Percentiles rank a stretch among this genome's conserved stretches.
Evolutionary conservation across 805 yeast genomes (phyloP).

Genomic region (Yarrowia divulgata): DNA sequence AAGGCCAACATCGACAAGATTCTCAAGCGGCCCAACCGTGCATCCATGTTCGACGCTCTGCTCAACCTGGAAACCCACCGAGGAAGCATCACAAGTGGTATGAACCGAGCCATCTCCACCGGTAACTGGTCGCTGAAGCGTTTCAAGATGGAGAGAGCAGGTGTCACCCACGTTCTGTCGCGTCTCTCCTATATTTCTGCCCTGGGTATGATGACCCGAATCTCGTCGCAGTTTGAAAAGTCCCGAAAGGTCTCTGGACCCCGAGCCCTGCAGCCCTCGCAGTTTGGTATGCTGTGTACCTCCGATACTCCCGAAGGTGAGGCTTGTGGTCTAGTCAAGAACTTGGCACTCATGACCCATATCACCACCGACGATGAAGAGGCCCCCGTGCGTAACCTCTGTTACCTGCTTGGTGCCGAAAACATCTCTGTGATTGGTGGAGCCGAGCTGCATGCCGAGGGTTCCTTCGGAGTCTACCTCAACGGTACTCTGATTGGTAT

Average conservation of each 20-base stretch:
- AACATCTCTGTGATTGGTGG: slow-evolving; percentile 82
- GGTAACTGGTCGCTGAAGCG: slow-evolving; percentile 99
- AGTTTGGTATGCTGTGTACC: slow-evolving; percentile 98
- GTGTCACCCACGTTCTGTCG: slow-evolving; percentile 95
- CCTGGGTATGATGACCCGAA: slow-evolving; percentile 99
- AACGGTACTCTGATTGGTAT: slow-evolving; percentile 96
- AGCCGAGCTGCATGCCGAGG: slow-evolving; percentile 74
- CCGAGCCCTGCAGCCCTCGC: slow-evolving; percentile 98
- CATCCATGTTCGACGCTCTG: slow-evolving; percentile 93
- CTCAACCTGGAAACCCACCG: slow-evolving; percentile 89
- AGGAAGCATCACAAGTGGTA: slow-evolving; percentile 89
- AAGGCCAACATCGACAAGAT: slow-evolving; percentile 94
- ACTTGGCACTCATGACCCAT: slow-evolving; percentile 97
- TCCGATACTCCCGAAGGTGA: slow-evolving; percentile 99
- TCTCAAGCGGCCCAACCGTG: slow-evolving; percentile 90
- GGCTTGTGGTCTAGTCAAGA: slow-evolving; percentile 98
- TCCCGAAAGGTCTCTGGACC: slow-evolving; percentile 98
- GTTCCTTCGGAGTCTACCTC: slow-evolving; percentile 84
- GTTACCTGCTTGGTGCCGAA: slow-evolving; percentile 88
- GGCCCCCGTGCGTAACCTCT: slow-evolving; percentile 77
- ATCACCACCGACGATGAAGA: slow-evolving; percentile 98
- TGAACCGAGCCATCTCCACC: slow-evolving; percentile 95
- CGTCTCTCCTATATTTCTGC: slow-evolving; percentile 93
- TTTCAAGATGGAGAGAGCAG: slow-evolving; percentile 99
- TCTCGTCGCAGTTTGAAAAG: slow-evolving; percentile 97